Conservation (phyloP, 495 filamentous ascomycete species). For the Penicillium coprophilum region DNA sequence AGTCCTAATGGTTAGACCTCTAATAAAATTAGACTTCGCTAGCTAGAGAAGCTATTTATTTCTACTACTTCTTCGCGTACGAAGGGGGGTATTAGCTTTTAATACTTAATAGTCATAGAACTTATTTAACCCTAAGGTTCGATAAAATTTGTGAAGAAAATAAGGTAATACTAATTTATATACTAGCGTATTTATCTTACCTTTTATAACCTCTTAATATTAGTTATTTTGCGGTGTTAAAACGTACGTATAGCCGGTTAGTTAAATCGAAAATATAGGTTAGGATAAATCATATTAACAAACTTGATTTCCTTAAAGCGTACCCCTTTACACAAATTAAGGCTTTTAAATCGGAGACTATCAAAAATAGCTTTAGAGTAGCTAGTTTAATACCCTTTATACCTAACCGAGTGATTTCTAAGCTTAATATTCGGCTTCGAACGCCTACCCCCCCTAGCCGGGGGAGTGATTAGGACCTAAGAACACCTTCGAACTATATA, state of each 20-base stretch:
- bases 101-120: neutral
- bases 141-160: neutral
- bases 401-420: slow-evolving; percentile 6
- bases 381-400: slow-evolving; percentile 10
- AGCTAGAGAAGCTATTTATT: slow-evolving; percentile 1
- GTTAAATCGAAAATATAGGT: neutral
- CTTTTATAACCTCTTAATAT: slow-evolving; percentile 3
- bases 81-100: neutral
- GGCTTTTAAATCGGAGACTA: slow-evolving; percentile 6
- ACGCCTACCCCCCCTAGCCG: slow-evolving; percentile 9
- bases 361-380: slow-evolving; percentile 3
- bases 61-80: neutral
- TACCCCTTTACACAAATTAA: neutral
- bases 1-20: neutral
- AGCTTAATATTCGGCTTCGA: slow-evolving; percentile 12
- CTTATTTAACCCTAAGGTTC: neutral
- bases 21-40: neutral
- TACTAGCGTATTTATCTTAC: neutral
- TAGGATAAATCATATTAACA: slow-evolving; percentile 13
- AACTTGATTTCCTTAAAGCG: slow-evolving; percentile 6
- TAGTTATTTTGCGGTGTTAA: neutral
- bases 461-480: neutral
- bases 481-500: neutral
- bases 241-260: neutral
- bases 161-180: slow-evolving; percentile 1